A percentile compares a stretch with the other conserved stretches of the same genome.
Evolutionary conservation across 306 rosid species (phyloP).

Genomic region (Fragaria nilgerrensis): DNA sequence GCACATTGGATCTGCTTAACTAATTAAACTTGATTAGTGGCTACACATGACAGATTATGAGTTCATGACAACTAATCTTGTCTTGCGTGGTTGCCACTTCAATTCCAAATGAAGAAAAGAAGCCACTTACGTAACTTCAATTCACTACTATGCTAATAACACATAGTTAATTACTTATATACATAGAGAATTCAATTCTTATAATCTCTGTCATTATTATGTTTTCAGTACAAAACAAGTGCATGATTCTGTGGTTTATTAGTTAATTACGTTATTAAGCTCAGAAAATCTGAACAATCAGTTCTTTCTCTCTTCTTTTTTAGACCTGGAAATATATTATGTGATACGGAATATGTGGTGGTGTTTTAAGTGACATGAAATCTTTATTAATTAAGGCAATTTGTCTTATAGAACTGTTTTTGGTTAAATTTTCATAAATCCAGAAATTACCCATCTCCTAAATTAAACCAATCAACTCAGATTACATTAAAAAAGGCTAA

Average conservation of each 20-base stretch:
- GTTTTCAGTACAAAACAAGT: background rate
- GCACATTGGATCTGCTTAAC: background rate
- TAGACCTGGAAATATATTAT: background rate
- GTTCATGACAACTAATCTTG: background rate
- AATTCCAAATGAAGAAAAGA: constrained; percentile 7
- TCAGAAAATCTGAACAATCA: background rate
- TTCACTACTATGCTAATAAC: background rate
- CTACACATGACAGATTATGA: background rate
- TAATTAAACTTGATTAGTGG: background rate
- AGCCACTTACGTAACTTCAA: constrained; percentile 10
- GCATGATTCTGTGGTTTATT: background rate
- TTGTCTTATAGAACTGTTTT: too few relatives aligned
- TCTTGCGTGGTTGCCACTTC: background rate
- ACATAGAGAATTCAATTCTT: too few relatives aligned
- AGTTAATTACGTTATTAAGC: background rate
- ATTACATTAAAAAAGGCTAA: too few relatives aligned
- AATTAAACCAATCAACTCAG: too few relatives aligned
- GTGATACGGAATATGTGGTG: background rate
- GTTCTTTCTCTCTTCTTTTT: too few relatives aligned
- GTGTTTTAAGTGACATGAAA: background rate
- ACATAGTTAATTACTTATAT: too few relatives aligned
- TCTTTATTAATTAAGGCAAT: too few relatives aligned
- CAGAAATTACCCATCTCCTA: too few relatives aligned
- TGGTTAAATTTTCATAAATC: too few relatives aligned
- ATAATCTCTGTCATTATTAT: background rate